A percentile compares a stretch with the other conserved stretches of the same genome.
phyloP scores from a whole-genome alignment of 2,329 filamentous ascomycete species.

The Sordariomycetes sp. region DNA sequence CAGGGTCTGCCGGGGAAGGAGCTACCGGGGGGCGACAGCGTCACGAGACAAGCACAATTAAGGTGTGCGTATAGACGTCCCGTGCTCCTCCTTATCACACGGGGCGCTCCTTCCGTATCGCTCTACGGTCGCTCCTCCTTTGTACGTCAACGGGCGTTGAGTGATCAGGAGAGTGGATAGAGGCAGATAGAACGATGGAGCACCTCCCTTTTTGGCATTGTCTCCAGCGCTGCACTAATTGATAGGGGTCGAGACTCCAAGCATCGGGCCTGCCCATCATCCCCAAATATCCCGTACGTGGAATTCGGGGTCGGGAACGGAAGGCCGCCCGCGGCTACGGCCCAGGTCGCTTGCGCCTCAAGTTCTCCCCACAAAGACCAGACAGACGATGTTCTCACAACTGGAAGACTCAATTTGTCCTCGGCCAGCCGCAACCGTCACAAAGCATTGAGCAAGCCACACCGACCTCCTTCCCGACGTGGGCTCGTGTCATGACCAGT shows the following conservation, averaged over 20 bases:
- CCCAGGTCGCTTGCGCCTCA: background rate
- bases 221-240: background rate
- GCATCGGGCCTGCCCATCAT: background rate
- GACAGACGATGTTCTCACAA: background rate
- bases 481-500: background rate
- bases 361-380: background rate
- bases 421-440: background rate
- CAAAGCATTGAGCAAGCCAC: background rate
- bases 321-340: background rate
- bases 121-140: background rate
- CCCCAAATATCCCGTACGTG: background rate
- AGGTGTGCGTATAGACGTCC: background rate
- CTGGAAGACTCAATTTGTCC: background rate
- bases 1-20: background rate
- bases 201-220: background rate
- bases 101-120: background rate
- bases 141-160: background rate
- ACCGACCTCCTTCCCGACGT: background rate
- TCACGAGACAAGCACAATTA: background rate
- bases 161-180: background rate
- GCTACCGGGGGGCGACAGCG: background rate
- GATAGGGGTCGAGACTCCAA: background rate
- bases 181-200: background rate
- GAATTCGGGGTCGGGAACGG: background rate
- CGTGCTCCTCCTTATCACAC: background rate